Evolutionary conservation across 768 basidiomycete species (phyloP).

Genomic region (Suillus clintonianus): DNA sequence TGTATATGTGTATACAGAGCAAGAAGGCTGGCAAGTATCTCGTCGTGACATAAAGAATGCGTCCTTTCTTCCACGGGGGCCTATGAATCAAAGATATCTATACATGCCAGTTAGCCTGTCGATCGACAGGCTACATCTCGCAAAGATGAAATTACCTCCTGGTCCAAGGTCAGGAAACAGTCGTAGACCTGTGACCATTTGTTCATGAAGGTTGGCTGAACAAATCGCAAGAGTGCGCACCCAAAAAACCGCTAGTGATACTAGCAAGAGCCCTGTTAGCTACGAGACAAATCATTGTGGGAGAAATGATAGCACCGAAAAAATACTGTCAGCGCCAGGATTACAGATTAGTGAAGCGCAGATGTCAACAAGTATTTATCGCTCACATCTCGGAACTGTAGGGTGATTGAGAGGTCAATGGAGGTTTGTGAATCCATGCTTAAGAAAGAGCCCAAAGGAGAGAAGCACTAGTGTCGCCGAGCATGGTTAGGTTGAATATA

Average conservation of each 20-base stretch:
- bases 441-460: background rate
- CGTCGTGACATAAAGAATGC: background rate
- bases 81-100: background rate
- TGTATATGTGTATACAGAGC: background rate
- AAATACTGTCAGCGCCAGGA: background rate
- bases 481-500: background rate
- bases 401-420: background rate
- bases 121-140: background rate
- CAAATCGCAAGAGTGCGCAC: background rate
- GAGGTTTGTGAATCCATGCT: background rate
- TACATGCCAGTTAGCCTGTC: background rate
- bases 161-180: conserved; percentile 2
- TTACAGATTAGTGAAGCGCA: background rate
- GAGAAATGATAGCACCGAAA: background rate
- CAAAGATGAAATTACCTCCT: background rate
- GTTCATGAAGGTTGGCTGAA: background rate
- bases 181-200: background rate
- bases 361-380: background rate
- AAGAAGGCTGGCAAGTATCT: background rate
- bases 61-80: background rate
- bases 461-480: background rate
- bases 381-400: background rate
- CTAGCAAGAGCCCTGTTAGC: background rate
- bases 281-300: background rate
- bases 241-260: background rate